Conservation (phyloP, 805 yeast genomes). For the Sungouiella thailandica region DNA sequence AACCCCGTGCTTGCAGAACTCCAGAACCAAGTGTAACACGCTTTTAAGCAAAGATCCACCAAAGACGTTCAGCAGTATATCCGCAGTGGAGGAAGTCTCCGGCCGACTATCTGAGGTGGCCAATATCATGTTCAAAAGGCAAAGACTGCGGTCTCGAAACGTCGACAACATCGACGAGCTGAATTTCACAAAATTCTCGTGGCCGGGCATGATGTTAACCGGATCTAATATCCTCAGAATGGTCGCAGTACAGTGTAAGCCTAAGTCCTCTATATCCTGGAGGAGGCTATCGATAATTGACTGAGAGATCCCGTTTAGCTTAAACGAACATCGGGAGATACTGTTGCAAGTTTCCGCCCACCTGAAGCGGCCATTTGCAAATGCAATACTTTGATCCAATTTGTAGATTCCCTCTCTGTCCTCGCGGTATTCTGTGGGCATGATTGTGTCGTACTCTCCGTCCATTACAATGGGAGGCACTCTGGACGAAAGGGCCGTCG, state of each 20-base stretch:
- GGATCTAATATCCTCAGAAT: constrained; percentile 4
- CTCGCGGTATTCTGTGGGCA: constrained; percentile 7
- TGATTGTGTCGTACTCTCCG: constrained; percentile 9
- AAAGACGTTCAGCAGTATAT: background rate
- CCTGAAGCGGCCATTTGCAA: constrained; percentile 8
- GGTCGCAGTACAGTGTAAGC: constrained; percentile 5
- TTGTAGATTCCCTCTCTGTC: constrained; percentile 3
- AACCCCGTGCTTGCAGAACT: background rate
- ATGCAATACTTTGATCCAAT: constrained; percentile 7
- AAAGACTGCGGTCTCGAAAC: constrained; percentile 8
- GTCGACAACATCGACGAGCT: constrained; percentile 9
- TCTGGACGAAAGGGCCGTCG: constrained; percentile 8
- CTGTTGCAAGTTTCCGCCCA: constrained; percentile 10
- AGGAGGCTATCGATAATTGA: background rate
- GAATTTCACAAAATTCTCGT: constrained; percentile 6
- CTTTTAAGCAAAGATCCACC: background rate
- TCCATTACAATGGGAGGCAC: constrained; percentile 9
- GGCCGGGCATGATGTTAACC: background rate
- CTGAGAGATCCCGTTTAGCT: constrained; percentile 1
- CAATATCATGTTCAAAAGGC: constrained; percentile 2
- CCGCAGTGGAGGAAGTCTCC: background rate
- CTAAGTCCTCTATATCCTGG: background rate
- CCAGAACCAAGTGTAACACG: background rate
- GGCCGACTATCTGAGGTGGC: background rate
- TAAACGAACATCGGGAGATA: constrained; percentile 1